phyloP scores from a whole-genome alignment of 1,284 basidiomycete genomes.

The Fomitopsis schrenkii region DNA sequence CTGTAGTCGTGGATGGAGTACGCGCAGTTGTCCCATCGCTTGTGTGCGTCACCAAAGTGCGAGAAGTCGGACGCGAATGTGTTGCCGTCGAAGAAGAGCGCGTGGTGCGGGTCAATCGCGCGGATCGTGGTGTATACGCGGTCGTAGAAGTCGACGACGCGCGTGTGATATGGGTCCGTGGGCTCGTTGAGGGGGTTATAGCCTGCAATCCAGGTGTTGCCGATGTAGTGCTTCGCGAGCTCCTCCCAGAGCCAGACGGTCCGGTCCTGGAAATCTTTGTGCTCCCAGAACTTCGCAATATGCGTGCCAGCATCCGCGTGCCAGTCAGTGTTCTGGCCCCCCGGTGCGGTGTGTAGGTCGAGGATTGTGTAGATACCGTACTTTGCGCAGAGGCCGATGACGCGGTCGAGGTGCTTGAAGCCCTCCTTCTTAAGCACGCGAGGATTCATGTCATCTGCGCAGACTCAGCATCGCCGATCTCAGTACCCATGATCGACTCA shows the following conservation, averaged over 20 bases:
- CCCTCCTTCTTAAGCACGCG: constrained; percentile 54
- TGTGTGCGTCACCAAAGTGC: constrained; percentile 55
- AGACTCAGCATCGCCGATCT: not conserved
- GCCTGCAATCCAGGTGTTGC: constrained; percentile 53
- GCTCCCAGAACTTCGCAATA: constrained; percentile 63
- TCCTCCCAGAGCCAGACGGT: constrained; percentile 66
- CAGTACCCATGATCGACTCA: not conserved
- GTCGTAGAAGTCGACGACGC: constrained; percentile 61
- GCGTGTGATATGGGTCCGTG: constrained; percentile 50
- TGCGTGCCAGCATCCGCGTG: constrained; percentile 51
- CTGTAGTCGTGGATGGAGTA: constrained; percentile 79
- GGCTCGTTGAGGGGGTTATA: constrained; percentile 81
- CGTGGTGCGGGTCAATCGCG: constrained; percentile 60
- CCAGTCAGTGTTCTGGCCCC: constrained; percentile 58
- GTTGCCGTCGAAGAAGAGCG: constrained; percentile 67
- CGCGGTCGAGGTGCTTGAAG: constrained; percentile 62
- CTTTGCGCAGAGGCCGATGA: constrained; percentile 54
- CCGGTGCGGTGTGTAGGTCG: constrained; percentile 60
- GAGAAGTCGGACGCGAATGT: constrained; percentile 76
- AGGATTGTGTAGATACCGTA: constrained; percentile 58
- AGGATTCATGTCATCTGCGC: constrained; percentile 59
- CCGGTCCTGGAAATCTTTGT: constrained; percentile 76
- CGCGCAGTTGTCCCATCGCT: constrained; percentile 60
- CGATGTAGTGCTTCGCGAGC: constrained; percentile 58
- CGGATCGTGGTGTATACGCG: constrained; percentile 61